Evolutionary conservation across 768 basidiomycete genomes (phyloP), one percentile per base, ranked within the genome.

Genomic region (Hericium rajendrae): DNA sequence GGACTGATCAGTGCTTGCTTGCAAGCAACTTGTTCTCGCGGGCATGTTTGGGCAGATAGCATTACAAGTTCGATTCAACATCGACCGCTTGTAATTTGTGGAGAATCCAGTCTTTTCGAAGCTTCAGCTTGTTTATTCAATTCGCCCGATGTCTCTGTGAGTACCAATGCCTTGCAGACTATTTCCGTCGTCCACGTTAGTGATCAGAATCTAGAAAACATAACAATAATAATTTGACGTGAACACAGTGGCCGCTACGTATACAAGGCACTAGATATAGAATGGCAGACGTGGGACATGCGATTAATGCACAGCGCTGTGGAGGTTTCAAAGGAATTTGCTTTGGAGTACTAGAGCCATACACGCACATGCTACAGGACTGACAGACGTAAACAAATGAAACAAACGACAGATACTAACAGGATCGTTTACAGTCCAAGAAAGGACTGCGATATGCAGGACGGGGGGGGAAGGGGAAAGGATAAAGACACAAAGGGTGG

Each of bases 351-450:
- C 65, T 65, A 63, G 64, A 66, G 67, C 61, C 64, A 66, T 74
- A 75, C 72, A 75, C 71, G 60, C 73, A 68, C 73, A 73, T 72
- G 74, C 71, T 74, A 75, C 72, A 74, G 61, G 61, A 61, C 67
- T 62, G 67, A 67, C 64, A 60, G 62, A 60, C 57, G 60, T 60
- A 61, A 61, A 57, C 53, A 64, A 58, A 57, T 62, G 52, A 61
- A 60, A 62, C 57, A 64, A 65, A 68, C 56, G 58, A 58, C 54
- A 52, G 55, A 53, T 43, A 52, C 39, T 55, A 46, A 62, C 37
- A 53, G 41, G 38, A 38, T 38, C 53, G 48, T 49, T 32, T n/a
- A 26, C 24, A 46, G 48, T 32, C 32, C 37, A 55, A 32, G 32
- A 38, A 55, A 53, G 43, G 38, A 55, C 26, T 52, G 49, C 32